Percentiles rank a stretch among this genome's conserved stretches.
These are phyloP conservation scores for Tetrapisispora fleetii DNA, from an alignment of 805 yeast genomes.

Conservation along the genomic window DNA sequence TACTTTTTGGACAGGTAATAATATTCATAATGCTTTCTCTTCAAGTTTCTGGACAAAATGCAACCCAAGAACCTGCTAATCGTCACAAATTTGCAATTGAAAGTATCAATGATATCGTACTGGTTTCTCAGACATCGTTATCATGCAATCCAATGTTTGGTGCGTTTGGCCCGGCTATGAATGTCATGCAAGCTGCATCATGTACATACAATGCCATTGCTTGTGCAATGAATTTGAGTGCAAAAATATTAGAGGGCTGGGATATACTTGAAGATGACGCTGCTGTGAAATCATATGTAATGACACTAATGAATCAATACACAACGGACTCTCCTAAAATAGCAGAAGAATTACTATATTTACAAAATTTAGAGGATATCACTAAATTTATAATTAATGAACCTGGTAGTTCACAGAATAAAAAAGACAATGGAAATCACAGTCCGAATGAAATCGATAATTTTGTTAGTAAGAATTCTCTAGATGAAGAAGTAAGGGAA, in stretches of 20 bases:
- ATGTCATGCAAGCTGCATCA: background rate
- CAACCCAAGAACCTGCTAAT: background rate
- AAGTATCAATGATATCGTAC: conserved; percentile 1
- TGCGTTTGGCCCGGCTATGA: background rate
- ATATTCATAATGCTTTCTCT: background rate
- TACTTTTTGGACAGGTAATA: background rate
- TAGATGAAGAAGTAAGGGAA: background rate
- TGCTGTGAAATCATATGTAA: background rate
- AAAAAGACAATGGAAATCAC: background rate
- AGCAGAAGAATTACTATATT: background rate
- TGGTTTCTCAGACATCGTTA: background rate
- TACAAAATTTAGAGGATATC: background rate
- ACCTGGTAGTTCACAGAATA: background rate
- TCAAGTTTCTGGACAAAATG: background rate
- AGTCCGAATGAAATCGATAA: background rate
- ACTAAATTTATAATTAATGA: background rate
- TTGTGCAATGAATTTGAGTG: background rate
- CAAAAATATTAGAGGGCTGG: conserved; percentile 3
- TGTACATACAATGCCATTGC: conserved; percentile 3
- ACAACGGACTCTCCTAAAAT: background rate
- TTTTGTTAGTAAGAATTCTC: background rate
- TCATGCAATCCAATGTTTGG: conserved; percentile 3
- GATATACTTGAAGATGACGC: background rate
- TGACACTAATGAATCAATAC: background rate
- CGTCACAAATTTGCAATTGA: conserved; percentile 1